Evolutionary conservation across 495 filamentous ascomycete species (phyloP).

Genomic region (Penicillium egyptiacum): DNA sequence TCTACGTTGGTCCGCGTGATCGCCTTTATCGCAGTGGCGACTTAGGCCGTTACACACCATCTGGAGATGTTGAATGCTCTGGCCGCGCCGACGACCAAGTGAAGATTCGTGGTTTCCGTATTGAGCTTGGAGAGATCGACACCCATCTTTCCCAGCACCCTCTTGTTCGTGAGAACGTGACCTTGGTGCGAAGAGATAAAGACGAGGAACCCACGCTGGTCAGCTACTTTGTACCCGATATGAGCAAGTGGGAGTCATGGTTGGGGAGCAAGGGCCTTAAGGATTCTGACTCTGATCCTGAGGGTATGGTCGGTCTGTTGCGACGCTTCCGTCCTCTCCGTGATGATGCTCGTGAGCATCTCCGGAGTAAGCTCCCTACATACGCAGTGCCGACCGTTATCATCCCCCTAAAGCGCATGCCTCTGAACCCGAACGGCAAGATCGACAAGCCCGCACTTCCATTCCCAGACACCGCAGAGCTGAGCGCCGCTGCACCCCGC

Average conservation of each 20-base stretch:
- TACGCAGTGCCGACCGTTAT: slow-evolving; percentile 83
- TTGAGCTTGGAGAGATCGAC: slow-evolving; percentile 94
- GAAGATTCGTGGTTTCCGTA: slow-evolving; percentile 94
- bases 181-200: slow-evolving; percentile 81
- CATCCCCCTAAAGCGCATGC: slow-evolving; percentile 76
- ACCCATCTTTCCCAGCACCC: slow-evolving; percentile 76
- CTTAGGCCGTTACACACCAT: slow-evolving; percentile 69
- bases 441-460: slow-evolving; percentile 88
- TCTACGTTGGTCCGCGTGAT: slow-evolving; percentile 82
- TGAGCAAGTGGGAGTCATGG: slow-evolving; percentile 69
- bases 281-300: slow-evolving; percentile 45
- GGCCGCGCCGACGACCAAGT: slow-evolving; percentile 88
- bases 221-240: slow-evolving; percentile 87
- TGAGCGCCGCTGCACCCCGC: slow-evolving; percentile 40
- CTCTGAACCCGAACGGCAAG: slow-evolving; percentile 94
- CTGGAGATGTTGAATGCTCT: slow-evolving; percentile 72
- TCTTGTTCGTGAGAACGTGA: slow-evolving; percentile 82
- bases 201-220: slow-evolving; percentile 88
- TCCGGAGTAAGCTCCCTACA: slow-evolving; percentile 71
- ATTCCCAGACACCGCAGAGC: slow-evolving; percentile 77
- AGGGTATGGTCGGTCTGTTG: slow-evolving; percentile 60
- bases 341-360: slow-evolving; percentile 69
- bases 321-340: slow-evolving; percentile 66
- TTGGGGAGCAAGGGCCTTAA: slow-evolving; percentile 54
- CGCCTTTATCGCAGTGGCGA: slow-evolving; percentile 84